Evolutionary conservation across 306 rosid genomes (phyloP).

Genomic region (Glycyrrhiza uralensis): DNA sequence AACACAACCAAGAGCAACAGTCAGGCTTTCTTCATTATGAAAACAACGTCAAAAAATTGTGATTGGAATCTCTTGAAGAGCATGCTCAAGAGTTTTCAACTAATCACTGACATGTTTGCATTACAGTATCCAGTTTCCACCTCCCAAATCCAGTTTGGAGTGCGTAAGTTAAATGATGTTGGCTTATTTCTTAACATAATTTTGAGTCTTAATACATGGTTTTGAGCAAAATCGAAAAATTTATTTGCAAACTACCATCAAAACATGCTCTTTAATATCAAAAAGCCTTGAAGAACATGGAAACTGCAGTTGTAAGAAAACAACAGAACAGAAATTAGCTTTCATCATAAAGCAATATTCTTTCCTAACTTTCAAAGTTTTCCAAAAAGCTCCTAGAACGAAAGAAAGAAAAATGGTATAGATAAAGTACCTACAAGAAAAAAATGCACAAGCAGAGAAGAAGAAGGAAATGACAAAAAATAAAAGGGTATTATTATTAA

Average conservation of each 20-base stretch:
- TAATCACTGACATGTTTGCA: too few species aligned
- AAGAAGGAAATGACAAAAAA: neutral
- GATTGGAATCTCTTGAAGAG: neutral
- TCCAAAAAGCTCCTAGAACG: neutral
- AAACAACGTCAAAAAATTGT: neutral
- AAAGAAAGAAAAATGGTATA: neutral
- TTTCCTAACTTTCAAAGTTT: neutral
- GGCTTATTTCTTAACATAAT: too few species aligned
- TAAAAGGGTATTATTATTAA: too few species aligned
- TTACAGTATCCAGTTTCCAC: too few species aligned
- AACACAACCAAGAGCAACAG: neutral
- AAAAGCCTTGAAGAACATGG: neutral
- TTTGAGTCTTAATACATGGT: too few species aligned
- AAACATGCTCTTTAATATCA: too few species aligned
- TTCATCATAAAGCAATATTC: neutral
- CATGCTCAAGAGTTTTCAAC: neutral
- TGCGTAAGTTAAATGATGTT: too few species aligned
- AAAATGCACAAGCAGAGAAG: neutral
- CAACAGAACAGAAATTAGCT: neutral
- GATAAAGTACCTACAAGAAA: neutral
- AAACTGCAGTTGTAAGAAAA: neutral
- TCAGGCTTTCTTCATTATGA: neutral
- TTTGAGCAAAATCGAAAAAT: neutral
- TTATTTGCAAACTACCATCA: too few species aligned
- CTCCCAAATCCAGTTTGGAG: too few species aligned